These are phyloP conservation scores for Aspergillus bombycis DNA, from an alignment of 2,329 filamentous ascomycete species.

Conservation along the genomic window DNA sequence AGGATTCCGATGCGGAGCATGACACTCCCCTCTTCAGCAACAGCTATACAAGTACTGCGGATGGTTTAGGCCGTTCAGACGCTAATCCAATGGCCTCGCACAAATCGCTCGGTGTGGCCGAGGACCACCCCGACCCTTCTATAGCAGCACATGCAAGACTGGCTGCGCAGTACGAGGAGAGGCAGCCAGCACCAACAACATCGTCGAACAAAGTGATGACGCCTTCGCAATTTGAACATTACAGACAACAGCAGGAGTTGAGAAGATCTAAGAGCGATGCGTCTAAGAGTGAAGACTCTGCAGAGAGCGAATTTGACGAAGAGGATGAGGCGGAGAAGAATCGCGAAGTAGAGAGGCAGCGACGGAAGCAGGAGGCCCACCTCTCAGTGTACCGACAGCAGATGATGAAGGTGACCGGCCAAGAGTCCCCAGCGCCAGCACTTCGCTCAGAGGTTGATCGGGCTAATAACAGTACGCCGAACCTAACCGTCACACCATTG, in stretches of 20 bases:
- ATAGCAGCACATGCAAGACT: constrained; percentile 49
- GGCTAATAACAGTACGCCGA: constrained; percentile 65
- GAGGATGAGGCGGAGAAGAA: constrained; percentile 80
- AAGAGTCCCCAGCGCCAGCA: constrained; percentile 56
- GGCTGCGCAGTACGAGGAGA: constrained; percentile 50
- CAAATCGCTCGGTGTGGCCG: constrained; percentile 15
- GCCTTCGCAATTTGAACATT: constrained; percentile 81
- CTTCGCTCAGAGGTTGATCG: constrained; percentile 60
- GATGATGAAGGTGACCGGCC: constrained; percentile 95
- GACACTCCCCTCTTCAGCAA: constrained; percentile 33
- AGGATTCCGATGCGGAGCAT: constrained; percentile 26
- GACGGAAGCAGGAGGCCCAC: constrained; percentile 86
- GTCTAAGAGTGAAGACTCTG: constrained; percentile 55
- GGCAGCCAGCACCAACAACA: constrained; percentile 37
- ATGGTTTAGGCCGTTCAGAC: constrained; percentile 14
- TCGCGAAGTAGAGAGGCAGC: constrained; percentile 72
- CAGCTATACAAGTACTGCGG: constrained; percentile 12
- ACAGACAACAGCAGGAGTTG: constrained; percentile 70
- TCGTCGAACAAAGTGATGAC: constrained; percentile 81
- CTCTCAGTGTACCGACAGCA: constrained; percentile 88
- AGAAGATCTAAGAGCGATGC: constrained; percentile 59
- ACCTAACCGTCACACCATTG: constrained; percentile 51
- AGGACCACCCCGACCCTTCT: constrained; percentile 28
- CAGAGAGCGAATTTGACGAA: constrained; percentile 70
- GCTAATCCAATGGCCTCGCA: constrained; percentile 20